Evolutionary conservation across 768 basidiomycete genomes (phyloP).

Genomic region (Lyophyllum semitale): DNA sequence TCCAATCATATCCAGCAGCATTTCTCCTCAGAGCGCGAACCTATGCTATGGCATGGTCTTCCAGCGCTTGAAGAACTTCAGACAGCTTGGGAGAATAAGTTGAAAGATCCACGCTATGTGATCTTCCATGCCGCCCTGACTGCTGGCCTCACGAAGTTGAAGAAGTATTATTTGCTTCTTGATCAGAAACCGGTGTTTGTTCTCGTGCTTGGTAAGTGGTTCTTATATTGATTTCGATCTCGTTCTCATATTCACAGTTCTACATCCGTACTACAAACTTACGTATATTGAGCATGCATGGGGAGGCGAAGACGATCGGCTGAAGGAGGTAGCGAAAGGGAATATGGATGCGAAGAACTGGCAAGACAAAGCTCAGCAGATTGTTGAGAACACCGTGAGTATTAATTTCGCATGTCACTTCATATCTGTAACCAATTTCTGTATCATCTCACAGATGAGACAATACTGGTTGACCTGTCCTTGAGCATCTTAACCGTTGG

Average conservation of each 20-base stretch:
- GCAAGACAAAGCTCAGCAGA: neutral
- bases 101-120: neutral
- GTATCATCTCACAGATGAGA: neutral
- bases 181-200: neutral
- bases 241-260: neutral
- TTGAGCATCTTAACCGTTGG: too few species aligned
- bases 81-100: slow-evolving; percentile 13
- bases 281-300: neutral
- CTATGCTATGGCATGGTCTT: slow-evolving; percentile 23
- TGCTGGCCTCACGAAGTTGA: neutral
- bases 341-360: neutral
- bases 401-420: neutral
- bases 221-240: too few species aligned
- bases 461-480: neutral
- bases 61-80: slow-evolving; percentile 23
- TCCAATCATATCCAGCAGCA: slow-evolving; percentile 22
- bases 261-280: neutral
- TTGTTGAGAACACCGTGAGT: neutral
- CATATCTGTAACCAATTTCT: neutral
- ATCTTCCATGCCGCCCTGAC: neutral
- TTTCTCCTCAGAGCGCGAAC: slow-evolving; percentile 21
- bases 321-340: neutral
- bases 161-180: neutral
- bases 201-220: neutral
- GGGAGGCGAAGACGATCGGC: neutral